Conservation (phyloP, 371 early-diverging fungal genomes). For the Modicella reniformis region DNA sequence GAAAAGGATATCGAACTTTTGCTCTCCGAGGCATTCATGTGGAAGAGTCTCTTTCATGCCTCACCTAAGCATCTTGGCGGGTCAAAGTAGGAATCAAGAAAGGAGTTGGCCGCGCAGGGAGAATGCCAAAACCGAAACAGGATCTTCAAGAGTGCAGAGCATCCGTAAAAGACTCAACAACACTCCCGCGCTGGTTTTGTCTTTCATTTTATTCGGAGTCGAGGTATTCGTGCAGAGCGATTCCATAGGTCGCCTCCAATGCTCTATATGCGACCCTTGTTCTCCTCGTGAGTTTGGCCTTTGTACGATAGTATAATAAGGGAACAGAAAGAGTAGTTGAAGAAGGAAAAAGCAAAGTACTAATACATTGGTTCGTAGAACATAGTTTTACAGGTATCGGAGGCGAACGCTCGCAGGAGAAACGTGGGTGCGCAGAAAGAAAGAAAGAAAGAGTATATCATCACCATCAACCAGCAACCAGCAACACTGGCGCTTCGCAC, state of each 20-base stretch:
- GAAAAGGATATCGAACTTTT: slow-evolving; percentile 92
- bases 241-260: neutral
- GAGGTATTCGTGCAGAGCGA: slow-evolving; percentile 3
- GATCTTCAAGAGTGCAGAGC: neutral
- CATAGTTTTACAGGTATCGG: no score
- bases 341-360: neutral
- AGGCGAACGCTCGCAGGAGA: no score
- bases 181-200: neutral
- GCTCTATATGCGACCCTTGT: neutral
- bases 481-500: no score
- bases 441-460: neutral
- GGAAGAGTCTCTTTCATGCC: slow-evolving; percentile 92
- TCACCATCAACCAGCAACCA: no score
- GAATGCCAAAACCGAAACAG: no score
- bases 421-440: neutral
- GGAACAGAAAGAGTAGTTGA: neutral
- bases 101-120: neutral
- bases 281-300: neutral
- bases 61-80: slow-evolving; percentile 75
- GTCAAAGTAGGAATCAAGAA: slow-evolving; percentile 24
- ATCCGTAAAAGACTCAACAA: slow-evolving; percentile 7
- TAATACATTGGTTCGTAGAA: slow-evolving; percentile 1
- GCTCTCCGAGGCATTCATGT: slow-evolving; percentile 94
- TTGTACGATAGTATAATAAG: neutral
- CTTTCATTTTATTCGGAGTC: neutral